A percentile compares a stretch with the other conserved stretches of the same genome.
phyloP scores from a whole-genome alignment of 108 stramenopile species.

The Nannochloropsis gaditana region DNA sequence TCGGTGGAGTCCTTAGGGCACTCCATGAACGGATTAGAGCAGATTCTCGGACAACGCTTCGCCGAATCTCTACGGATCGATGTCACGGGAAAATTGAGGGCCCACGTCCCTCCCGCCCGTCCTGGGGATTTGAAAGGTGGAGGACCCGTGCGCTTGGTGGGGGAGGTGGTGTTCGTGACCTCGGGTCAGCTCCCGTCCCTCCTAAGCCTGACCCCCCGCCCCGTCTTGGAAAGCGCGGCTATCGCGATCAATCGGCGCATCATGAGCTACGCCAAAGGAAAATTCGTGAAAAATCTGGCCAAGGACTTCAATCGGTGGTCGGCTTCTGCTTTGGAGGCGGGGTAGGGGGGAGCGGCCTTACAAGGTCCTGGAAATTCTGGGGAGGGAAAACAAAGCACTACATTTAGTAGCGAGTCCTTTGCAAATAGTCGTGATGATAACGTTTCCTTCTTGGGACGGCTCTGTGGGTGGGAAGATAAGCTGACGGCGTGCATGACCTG shows the following conservation, averaged over 20 bases:
- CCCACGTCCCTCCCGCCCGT: background rate
- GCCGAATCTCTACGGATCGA: background rate
- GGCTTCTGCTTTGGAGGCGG: background rate
- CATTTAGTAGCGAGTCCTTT: too few species aligned
- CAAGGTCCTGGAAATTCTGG: too few species aligned
- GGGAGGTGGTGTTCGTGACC: conserved; percentile 4
- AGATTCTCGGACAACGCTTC: conserved; percentile 10
- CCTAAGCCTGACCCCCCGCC: background rate
- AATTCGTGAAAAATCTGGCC: background rate
- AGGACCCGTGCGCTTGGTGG: background rate
- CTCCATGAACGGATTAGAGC: conserved; percentile 10
- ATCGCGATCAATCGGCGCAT: background rate
- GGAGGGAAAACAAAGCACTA: too few species aligned
- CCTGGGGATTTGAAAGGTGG: background rate
- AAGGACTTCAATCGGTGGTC: background rate
- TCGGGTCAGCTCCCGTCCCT: background rate
- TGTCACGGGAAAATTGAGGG: background rate
- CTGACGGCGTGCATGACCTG: too few species aligned
- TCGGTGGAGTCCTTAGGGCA: background rate
- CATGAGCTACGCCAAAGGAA: background rate
- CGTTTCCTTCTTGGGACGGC: too few species aligned
- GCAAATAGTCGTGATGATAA: too few species aligned
- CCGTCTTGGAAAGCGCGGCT: background rate
- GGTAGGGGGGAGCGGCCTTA: background rate
- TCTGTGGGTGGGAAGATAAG: too few species aligned